phyloP scores from a whole-genome alignment of 2,329 filamentous ascomycete species.

The Trichoderma citrinoviride region DNA sequence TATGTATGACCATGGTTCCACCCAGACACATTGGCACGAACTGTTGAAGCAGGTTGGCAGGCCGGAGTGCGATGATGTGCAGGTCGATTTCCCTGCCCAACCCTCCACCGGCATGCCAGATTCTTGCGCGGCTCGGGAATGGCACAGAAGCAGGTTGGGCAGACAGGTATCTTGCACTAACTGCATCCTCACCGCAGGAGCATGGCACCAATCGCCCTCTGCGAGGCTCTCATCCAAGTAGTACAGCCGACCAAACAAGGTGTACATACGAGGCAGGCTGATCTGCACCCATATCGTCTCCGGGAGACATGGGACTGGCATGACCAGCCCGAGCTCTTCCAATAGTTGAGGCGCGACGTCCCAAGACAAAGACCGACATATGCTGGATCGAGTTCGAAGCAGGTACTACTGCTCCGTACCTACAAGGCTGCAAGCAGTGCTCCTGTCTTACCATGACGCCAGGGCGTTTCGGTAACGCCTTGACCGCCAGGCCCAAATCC shows the following conservation, averaged over 20 bases:
- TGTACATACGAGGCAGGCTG: too few relatives aligned
- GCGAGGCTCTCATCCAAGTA: too few relatives aligned
- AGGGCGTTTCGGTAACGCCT: constrained; percentile 11
- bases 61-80: constrained; percentile 10
- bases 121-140: constrained; percentile 5
- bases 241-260: too few relatives aligned
- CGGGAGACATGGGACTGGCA: not conserved
- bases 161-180: not conserved
- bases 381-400: constrained; percentile 5
- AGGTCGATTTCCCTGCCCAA: constrained; percentile 18
- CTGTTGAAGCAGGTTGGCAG: constrained; percentile 15
- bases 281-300: too few relatives aligned
- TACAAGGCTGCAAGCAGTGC: constrained; percentile 10
- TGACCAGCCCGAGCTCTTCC: not conserved
- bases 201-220: too few relatives aligned
- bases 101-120: constrained; percentile 8
- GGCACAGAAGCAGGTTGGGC: constrained; percentile 10
- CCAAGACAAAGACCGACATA: constrained; percentile 14
- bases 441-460: not conserved
- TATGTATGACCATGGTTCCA: not conserved
- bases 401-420: too few relatives aligned
- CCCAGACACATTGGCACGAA: constrained; percentile 16
- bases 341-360: not conserved
- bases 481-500: constrained; percentile 6
- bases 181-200: too few relatives aligned